Evolutionary conservation across 495 filamentous ascomycete species (phyloP).

Genomic region (Neurospora sublineolata): DNA sequence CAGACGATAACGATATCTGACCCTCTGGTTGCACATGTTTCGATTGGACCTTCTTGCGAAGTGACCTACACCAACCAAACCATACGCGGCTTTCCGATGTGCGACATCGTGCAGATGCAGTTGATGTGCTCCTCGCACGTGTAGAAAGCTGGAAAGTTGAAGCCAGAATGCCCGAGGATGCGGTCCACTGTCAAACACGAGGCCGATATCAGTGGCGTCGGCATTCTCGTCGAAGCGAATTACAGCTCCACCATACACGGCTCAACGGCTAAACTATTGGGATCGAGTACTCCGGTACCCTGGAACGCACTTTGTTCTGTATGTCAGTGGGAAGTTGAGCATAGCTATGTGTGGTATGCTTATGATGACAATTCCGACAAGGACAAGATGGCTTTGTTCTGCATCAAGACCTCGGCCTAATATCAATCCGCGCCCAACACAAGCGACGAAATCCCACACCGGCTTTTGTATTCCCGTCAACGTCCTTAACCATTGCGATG

Average conservation of each 20-base stretch:
- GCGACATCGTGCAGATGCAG: conserved; percentile 1
- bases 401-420: not conserved
- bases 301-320: not conserved
- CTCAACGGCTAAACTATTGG: not conserved
- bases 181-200: not conserved
- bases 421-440: not conserved
- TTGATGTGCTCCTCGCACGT: not conserved
- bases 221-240: not conserved
- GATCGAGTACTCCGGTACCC: not conserved
- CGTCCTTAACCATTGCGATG: not conserved
- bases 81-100: not conserved
- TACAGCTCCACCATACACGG: not conserved
- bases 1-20: conserved; percentile 1
- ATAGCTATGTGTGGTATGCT: not conserved
- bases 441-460: not conserved
- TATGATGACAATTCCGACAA: not conserved
- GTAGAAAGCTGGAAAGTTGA: not conserved
- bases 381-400: not conserved
- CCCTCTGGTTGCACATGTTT: not conserved
- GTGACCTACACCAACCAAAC: not conserved
- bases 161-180: not conserved
- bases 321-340: not conserved
- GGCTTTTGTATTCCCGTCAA: not conserved
- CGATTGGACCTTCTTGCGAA: not conserved
- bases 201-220: not conserved